A percentile compares a stretch with the other conserved stretches of the same genome.
Conservation (phyloP, 495 filamentous ascomycete species). For the Pyrenula massariospora region DNA sequence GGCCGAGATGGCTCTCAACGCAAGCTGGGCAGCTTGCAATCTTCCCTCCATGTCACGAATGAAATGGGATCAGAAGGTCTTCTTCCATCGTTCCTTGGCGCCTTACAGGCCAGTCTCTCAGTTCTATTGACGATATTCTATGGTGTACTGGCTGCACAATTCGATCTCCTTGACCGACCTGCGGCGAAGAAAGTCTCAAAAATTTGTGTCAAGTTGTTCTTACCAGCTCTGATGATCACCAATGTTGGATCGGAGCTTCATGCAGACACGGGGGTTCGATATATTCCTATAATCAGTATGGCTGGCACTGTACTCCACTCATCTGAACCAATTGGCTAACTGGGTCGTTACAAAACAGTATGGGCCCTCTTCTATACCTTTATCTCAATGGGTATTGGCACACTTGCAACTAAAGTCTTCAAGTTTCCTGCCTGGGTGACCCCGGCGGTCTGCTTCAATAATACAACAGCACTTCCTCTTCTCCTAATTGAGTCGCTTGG, state of each 20-base stretch:
- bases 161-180: constrained; percentile 40
- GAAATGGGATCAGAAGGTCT: constrained; percentile 7
- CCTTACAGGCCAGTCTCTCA: constrained; percentile 57
- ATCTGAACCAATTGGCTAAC: background rate
- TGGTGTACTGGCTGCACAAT: constrained; percentile 47
- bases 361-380: constrained; percentile 48
- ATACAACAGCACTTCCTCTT: constrained; percentile 61
- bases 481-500: constrained; percentile 54
- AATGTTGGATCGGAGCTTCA: constrained; percentile 59
- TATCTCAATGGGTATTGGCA: constrained; percentile 41
- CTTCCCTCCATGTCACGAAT: background rate
- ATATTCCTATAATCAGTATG: constrained; percentile 41
- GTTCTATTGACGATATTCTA: constrained; percentile 58
- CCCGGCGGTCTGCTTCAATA: constrained; percentile 63
- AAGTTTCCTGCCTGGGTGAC: constrained; percentile 55
- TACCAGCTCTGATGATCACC: constrained; percentile 58
- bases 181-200: constrained; percentile 53
- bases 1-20: too few relatives aligned
- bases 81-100: constrained; percentile 47
- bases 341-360: constrained; percentile 16
- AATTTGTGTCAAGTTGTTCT: constrained; percentile 55
- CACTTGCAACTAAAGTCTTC: constrained; percentile 28
- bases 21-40: background rate
- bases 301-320: background rate
- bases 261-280: constrained; percentile 37